Base-by-base conservation (phyloP, 495 filamentous ascomycete species). In the Thozetella sp. region DNA sequence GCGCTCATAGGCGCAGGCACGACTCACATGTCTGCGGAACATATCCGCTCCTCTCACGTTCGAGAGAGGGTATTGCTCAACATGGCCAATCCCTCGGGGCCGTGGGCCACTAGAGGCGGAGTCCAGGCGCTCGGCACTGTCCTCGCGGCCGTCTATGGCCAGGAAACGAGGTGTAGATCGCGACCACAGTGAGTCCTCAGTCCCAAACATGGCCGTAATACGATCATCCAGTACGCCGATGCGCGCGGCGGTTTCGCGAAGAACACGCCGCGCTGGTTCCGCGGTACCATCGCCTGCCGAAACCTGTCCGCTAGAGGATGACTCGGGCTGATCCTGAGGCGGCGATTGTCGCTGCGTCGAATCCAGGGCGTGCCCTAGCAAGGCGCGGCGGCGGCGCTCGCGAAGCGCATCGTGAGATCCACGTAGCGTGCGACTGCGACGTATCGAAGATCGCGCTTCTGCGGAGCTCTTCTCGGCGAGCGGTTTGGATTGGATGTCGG, bases 391-490 rank as follows among this genome's bases (percentile, higher is more conserved):
- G 27, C 58, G 64, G 53, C 58, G 62, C 48, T 74, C 67, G 63
- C 81, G 81, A 56, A 79, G 65, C 53, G 72, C 71, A 58, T 66
- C 80, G 75, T 61, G 52, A 3, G 56, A n/a, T 11, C 50, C 51
- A 9, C 51, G 58, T 22, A 56, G 34, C 6, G 58, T 13, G 65
- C 60, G 57, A 20, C 46, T 27, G 27, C 88, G 85, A 57, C 91
- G 86, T 62, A 96, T 96, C 6, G 87, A 69, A 23, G 91, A 93
- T 66, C 92, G 89, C 62, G 84, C 76, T 58, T 79, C 77, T 45
- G 88, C 83, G 50, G 88, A 46, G 26, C 62, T 64, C 61, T 72
- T 70, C 56, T 80, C 76, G 23, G 68, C 51, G 53, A 88, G 81
- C 45, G 80, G 75, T 59, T 88, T 87, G 59, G 75, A 64, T 51